Evolutionary conservation across 257 asterid genomes (phyloP), one percentile per base, ranked within the genome.

Genomic region (Apocynum venetum): DNA sequence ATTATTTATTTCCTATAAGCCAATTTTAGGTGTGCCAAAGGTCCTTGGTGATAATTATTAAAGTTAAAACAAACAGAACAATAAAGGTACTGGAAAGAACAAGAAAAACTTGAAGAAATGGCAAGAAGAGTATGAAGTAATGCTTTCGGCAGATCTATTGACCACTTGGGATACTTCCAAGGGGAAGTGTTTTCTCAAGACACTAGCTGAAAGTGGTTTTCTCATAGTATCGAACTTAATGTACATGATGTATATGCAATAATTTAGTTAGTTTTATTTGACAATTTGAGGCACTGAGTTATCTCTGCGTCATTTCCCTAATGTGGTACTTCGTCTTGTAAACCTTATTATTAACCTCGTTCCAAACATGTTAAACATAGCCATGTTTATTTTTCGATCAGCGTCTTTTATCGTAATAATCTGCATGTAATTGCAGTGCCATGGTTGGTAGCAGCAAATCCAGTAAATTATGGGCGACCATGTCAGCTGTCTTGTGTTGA

Each of bases 381-480:
- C 31, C 5, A 14, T 7, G 0, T 35, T 57, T 60, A 1, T 4
- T 36, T 56, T 17, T 11, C 36, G 35, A 43, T 73, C 52, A 57
- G 49, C 56, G 77, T 75, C 38, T 55, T 53, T 19, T 69, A 46
- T 36, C 59, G 82, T 86, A 43, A 80, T 70, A 64, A 72, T 61
- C 25, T 77, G 74, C 77, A 44, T 77, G 78, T 74, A 73, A 77
- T 65, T 83, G 78, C 90, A 93, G 98, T 95, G 74, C 99, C 99
- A 61, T 95, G 98, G 98, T 85, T 95, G 94, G 99, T 91, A 78
- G 99, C 99, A 73, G 99, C 99, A 84, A 95, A 95, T 91, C 99
- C 99, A 44, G 97, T 95, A 56, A 95, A 95, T 82, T 95, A 95
- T 80, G 99, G 99, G 69, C 92, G 94, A 19, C 99, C 99, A 0